Evolutionary conservation across 2,329 filamentous ascomycete species (phyloP).

Genomic region (Teratosphaeria gauchensis): DNA sequence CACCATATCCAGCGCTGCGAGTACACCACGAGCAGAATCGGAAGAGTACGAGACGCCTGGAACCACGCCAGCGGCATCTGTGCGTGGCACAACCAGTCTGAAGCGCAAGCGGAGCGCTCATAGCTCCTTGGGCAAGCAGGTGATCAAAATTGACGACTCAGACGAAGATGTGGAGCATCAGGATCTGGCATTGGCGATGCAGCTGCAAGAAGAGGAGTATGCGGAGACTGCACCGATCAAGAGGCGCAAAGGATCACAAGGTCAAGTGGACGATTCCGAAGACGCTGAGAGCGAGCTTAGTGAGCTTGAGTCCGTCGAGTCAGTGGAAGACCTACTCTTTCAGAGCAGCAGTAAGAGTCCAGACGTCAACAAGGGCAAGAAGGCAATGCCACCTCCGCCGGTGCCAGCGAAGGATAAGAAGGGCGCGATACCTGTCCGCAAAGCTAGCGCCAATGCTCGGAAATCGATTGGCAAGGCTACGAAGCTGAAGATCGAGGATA

Average conservation of each 20-base stretch:
- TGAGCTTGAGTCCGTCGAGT: slow-evolving; percentile 19
- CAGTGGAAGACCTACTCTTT: slow-evolving; percentile 9
- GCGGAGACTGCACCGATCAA: slow-evolving; percentile 15
- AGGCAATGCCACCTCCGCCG: not conserved
- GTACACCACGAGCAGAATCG: slow-evolving; percentile 31
- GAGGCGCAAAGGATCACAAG: slow-evolving; percentile 12
- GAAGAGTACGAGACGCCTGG: slow-evolving; percentile 51
- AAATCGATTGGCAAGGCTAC: slow-evolving; percentile 19
- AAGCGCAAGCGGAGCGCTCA: slow-evolving; percentile 25
- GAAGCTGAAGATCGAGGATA: slow-evolving; percentile 26
- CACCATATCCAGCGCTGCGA: slow-evolving; percentile 11
- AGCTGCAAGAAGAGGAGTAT: slow-evolving; percentile 29
- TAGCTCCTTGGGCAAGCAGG: slow-evolving; percentile 12
- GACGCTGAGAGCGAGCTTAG: slow-evolving; percentile 21
- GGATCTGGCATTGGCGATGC: slow-evolving; percentile 22
- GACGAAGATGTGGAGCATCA: slow-evolving; percentile 15
- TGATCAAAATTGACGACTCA: slow-evolving; percentile 17
- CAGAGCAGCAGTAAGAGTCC: slow-evolving; percentile 1
- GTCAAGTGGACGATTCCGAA: slow-evolving; percentile 20
- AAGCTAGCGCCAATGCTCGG: slow-evolving; percentile 14
- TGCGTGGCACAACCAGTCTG: slow-evolving; percentile 18
- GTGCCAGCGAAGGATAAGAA: slow-evolving; percentile 10
- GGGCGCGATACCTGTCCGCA: slow-evolving; percentile 8
- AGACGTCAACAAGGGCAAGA: slow-evolving; percentile 10
- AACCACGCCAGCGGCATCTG: slow-evolving; percentile 47